Evolutionary conservation across 371 early-diverging fungal species (phyloP), one percentile per base, ranked within the genome.

Genomic region (Mortierella sp.): DNA sequence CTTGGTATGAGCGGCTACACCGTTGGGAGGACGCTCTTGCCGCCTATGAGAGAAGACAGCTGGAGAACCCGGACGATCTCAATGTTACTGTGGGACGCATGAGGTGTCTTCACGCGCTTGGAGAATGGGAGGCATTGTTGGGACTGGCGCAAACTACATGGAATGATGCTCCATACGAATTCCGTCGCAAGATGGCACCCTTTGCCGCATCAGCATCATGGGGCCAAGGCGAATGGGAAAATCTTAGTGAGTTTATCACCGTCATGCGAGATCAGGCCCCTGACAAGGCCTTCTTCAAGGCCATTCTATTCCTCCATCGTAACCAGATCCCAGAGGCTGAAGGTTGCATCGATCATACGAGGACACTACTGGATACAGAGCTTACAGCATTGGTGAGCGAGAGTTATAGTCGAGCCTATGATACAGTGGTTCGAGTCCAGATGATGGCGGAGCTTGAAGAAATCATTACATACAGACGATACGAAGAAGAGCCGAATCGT

Each of bases 381-480:
- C 68, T 96, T 30, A 92, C 96, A 25, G 95, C 97, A 3, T 83
- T 98, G n/a, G 87, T 97, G 64, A 94, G 96, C 30, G 99, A 99
- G 82, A 96, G 96, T 57, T 98, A 98, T 80, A 94, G 89, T 72
- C 92, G 98, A 44, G 96, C 97, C 0, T 99, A 99, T 48, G 64
- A 67, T 51, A 75, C 63, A 25, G 81, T 97, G 0, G 97, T 98
- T 5, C 90, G 96, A 21, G 95, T 97, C 58, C 99, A 99, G 75
- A 95, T 97, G 96, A 87, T 98, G 59, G 94, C 97, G 0, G 99
- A 99, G 72, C 84, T 99, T 26, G 99, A 99, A 76, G 99, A 99
- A 74, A 93, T 97, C 75, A 94, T 99, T 37, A 82, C 84, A 4
- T 98, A 95, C 82, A 97, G 96, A 73, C 89, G 91, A 46, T 84